These are phyloP conservation scores for Parafenestella ontariensis DNA, from an alignment of 2,329 filamentous ascomycete species.

Conservation along the genomic window DNA sequence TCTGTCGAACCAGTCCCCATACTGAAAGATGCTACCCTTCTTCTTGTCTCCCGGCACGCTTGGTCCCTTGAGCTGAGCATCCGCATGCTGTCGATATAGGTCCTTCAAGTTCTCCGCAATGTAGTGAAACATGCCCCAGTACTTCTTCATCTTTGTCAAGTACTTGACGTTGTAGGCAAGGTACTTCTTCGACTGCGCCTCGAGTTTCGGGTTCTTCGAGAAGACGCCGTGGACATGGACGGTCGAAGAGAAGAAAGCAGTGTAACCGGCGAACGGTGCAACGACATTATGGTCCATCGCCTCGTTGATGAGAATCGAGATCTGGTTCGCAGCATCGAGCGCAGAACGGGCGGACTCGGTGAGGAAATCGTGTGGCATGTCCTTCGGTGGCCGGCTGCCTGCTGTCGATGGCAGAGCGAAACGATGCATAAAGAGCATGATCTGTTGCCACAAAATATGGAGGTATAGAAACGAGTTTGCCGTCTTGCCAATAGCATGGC, in stretches of 20 bases:
- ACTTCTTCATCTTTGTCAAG: slow-evolving; percentile 91
- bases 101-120: slow-evolving; percentile 93
- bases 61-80: slow-evolving; percentile 76
- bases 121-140: slow-evolving; percentile 99
- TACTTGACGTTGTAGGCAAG: slow-evolving; percentile 88
- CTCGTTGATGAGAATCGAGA: slow-evolving; percentile 83
- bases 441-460: slow-evolving; percentile 89
- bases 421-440: slow-evolving; percentile 86
- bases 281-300: slow-evolving; percentile 80
- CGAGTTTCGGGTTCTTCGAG: slow-evolving; percentile 78
- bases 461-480: slow-evolving; percentile 93
- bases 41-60: slow-evolving; percentile 43
- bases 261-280: slow-evolving; percentile 93
- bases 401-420: slow-evolving; percentile 78
- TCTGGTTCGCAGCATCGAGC: slow-evolving; percentile 82
- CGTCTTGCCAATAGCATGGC: slow-evolving; percentile 82
- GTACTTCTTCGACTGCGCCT: slow-evolving; percentile 81
- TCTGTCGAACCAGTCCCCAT: slow-evolving; percentile 95
- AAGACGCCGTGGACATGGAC: slow-evolving; percentile 95
- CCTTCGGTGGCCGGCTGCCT: slow-evolving; percentile 68
- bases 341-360: slow-evolving; percentile 77
- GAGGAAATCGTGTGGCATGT: slow-evolving; percentile 80
- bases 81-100: slow-evolving; percentile 83
- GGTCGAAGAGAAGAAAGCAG: slow-evolving; percentile 89
- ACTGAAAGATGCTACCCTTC: slow-evolving; percentile 77